Conservation (phyloP, 176 grass and related monocot species). For the Cymbopogon citratus region DNA sequence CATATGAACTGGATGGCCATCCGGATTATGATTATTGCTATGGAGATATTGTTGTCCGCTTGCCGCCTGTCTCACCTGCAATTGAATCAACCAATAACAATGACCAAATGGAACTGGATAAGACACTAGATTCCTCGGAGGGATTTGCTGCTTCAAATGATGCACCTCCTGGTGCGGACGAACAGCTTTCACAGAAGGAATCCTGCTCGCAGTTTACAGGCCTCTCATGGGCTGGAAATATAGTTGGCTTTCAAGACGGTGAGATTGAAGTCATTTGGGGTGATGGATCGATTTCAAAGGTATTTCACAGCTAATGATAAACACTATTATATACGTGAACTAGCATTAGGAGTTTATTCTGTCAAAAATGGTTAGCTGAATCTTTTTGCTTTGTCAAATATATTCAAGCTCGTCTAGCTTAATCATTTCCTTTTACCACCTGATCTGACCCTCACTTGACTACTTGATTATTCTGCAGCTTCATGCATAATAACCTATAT, state of each 20-base stretch:
- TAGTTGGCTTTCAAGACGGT: conserved; percentile 70
- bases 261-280: conserved; percentile 86
- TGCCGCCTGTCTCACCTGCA: conserved; percentile 65
- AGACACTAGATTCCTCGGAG: conserved; percentile 33
- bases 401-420: neutral
- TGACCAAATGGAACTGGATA: conserved; percentile 40
- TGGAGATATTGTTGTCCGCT: conserved; percentile 81
- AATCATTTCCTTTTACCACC: neutral
- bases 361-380: neutral
- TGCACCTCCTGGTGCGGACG: conserved; percentile 24
- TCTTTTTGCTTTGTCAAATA: neutral
- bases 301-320: conserved; percentile 28
- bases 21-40: conserved; percentile 97
- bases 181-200: conserved; percentile 39
- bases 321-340: conserved; percentile 15
- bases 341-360: conserved; percentile 2
- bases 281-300: conserved; percentile 72
- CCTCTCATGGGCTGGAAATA: conserved; percentile 87
- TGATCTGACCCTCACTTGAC: neutral
- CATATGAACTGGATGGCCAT: conserved; percentile 90
- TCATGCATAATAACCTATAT: neutral
- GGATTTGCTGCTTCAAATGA: conserved; percentile 28
- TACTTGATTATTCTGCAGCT: neutral
- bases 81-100: conserved; percentile 33
- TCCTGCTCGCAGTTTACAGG: conserved; percentile 28